These are phyloP conservation scores for Liriodendron chinense DNA, from an alignment of 164 flowering plant genomes.

Conservation along the genomic window DNA sequence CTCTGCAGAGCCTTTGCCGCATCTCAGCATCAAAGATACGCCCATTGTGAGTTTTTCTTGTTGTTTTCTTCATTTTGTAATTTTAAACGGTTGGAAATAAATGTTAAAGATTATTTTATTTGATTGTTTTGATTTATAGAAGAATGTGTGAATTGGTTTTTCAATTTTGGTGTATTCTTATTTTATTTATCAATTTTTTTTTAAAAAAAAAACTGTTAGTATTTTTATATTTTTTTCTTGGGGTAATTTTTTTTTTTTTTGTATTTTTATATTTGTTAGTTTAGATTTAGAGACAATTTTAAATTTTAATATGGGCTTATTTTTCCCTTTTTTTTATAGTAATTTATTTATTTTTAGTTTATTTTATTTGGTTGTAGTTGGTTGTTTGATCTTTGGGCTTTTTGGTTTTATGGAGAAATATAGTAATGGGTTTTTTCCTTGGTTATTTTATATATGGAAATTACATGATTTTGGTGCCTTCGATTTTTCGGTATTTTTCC, in stretches of 20 bases:
- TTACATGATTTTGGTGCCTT: background rate
- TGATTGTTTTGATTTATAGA: background rate
- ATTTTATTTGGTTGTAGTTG: background rate
- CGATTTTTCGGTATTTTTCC: background rate
- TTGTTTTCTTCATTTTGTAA: background rate
- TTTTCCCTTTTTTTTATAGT: too few species aligned
- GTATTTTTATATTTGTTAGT: too few species aligned
- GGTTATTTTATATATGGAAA: background rate
- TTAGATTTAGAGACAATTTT: too few species aligned
- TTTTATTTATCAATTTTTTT: background rate
- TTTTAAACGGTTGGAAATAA: background rate
- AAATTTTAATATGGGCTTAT: too few species aligned
- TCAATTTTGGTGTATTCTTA: background rate
- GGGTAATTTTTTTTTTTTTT: too few species aligned
- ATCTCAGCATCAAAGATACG: conserved; percentile 61
- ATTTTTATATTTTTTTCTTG: too few species aligned
- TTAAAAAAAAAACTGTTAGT: background rate
- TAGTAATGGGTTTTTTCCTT: background rate
- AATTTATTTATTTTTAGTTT: too few species aligned
- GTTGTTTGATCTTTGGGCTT: background rate
- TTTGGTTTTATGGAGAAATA: background rate
- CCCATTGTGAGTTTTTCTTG: conserved; percentile 51
- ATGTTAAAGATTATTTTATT: background rate
- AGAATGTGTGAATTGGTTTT: background rate
- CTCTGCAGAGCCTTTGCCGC: conserved; percentile 49